Percentiles rank a stretch among this genome's conserved stretches.
These are phyloP conservation scores for Dovyalis caffra DNA, from an alignment of 345 rosid species.

Conservation along the genomic window DNA sequence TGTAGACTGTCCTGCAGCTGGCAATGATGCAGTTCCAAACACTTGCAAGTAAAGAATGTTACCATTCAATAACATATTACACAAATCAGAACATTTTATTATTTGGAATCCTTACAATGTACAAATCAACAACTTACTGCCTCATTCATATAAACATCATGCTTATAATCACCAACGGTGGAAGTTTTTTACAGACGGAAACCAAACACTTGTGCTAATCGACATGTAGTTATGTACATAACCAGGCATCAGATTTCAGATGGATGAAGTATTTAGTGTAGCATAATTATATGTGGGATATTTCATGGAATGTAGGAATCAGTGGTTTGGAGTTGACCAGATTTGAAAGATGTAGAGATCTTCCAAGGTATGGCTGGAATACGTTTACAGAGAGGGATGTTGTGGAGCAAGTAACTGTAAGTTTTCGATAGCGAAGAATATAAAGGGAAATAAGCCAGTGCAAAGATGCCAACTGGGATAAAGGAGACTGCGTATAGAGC, in stretches of 20 bases:
- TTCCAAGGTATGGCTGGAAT: too few species aligned
- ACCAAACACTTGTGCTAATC: background rate
- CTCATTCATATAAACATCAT: background rate
- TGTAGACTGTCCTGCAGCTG: background rate
- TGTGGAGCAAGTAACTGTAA: background rate
- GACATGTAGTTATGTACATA: too few species aligned
- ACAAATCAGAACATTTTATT: background rate
- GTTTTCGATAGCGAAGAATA: too few species aligned
- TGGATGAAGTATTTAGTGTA: background rate
- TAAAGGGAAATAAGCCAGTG: background rate
- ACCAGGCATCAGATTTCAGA: background rate
- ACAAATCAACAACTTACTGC: background rate
- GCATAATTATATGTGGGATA: background rate
- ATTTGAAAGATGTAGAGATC: too few species aligned
- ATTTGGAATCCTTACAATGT: too few species aligned
- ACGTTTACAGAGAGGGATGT: background rate
- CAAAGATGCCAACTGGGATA: conserved; percentile 7
- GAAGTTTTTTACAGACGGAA: background rate
- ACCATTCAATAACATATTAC: too few species aligned
- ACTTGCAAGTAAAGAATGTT: background rate
- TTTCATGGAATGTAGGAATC: background rate
- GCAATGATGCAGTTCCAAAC: background rate
- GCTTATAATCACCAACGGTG: background rate
- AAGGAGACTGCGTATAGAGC: conserved; percentile 1
- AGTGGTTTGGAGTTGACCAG: background rate